phyloP scores from a whole-genome alignment of 768 basidiomycete genomes.

The Psilocybe subaeruginosa region DNA sequence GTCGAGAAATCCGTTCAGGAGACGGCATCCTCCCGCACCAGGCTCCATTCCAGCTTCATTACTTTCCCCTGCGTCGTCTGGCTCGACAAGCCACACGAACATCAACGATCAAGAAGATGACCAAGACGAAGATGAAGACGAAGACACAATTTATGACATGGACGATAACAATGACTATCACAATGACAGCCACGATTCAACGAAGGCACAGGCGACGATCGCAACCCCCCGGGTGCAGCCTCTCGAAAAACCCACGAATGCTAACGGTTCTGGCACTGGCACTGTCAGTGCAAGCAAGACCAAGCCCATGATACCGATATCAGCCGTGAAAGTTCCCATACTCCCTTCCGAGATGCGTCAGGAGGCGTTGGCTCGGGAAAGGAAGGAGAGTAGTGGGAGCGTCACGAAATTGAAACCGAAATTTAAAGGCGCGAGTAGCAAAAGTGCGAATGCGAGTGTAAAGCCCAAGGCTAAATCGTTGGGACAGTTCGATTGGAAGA shows the following conservation, averaged over 20 bases:
- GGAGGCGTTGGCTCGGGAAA: conserved; percentile 9
- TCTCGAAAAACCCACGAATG: not conserved
- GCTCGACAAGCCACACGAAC: not conserved
- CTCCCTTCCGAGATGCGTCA: conserved; percentile 18
- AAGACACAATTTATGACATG: not conserved
- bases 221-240: not conserved
- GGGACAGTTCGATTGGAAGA: conserved; percentile 26
- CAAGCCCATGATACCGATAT: conserved; percentile 26
- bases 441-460: not conserved
- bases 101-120: not conserved
- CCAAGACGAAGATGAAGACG: not conserved
- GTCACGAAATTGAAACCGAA: not conserved
- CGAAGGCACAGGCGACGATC: not conserved
- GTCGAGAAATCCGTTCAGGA: conserved; percentile 18
- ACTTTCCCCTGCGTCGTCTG: not conserved
- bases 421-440: not conserved
- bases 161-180: not conserved
- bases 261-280: no score
- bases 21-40: not conserved
- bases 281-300: not conserved
- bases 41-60: not conserved
- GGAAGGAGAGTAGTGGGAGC: conserved; percentile 1
- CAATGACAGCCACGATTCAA: not conserved
- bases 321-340: conserved; percentile 28
- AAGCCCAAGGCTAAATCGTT: conserved; percentile 5